A percentile compares a stretch with the other conserved stretches of the same genome.
phyloP scores from a whole-genome alignment of 768 basidiomycete genomes.

The Kwoniella europaea region DNA sequence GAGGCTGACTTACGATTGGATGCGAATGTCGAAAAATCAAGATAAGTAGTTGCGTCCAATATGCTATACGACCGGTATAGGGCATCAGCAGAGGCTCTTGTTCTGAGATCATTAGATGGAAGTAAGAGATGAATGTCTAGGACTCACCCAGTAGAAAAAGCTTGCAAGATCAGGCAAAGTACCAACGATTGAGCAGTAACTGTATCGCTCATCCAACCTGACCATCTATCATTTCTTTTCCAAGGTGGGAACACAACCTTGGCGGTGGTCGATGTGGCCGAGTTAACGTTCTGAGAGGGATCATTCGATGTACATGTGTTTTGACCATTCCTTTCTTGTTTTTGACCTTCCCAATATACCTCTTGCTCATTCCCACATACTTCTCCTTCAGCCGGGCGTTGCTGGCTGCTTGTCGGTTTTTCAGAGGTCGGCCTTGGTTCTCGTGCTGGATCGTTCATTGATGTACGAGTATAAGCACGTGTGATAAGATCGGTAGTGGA shows the following conservation, averaged over 20 bases:
- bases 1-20: constrained; percentile 40
- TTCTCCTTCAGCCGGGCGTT: no score
- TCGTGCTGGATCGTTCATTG: not conserved
- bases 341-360: constrained; percentile 11
- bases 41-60: constrained; percentile 51
- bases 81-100: not conserved
- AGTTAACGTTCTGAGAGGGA: no score
- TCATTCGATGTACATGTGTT: not conserved
- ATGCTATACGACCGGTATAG: constrained; percentile 12
- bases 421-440: not conserved
- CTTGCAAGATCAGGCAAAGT: constrained; percentile 36
- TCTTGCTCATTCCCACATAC: not conserved
- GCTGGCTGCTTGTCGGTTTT: not conserved
- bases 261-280: not conserved
- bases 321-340: not conserved
- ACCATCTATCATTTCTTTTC: constrained; percentile 28
- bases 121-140: not conserved
- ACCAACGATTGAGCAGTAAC: constrained; percentile 33
- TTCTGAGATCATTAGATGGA: not conserved
- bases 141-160: constrained; percentile 46
- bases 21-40: constrained; percentile 49
- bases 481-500: constrained; percentile 8
- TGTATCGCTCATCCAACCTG: constrained; percentile 34
- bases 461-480: not conserved
- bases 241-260: constrained; percentile 27